These are phyloP conservation scores for Rosa persica DNA, from an alignment of 306 rosid genomes.

Conservation along the genomic window DNA sequence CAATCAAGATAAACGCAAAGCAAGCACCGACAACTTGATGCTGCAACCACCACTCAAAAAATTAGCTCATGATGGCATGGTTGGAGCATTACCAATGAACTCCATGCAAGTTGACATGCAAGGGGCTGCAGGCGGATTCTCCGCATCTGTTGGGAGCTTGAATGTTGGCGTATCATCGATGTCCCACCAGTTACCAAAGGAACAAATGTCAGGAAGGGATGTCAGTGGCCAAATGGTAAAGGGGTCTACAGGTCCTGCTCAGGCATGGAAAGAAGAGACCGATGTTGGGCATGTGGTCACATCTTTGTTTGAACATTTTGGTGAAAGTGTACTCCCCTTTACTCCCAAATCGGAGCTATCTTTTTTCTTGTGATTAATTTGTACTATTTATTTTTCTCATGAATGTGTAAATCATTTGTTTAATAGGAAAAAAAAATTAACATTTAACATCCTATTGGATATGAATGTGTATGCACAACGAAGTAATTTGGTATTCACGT, in stretches of 20 bases:
- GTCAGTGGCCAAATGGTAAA: constrained; percentile 43
- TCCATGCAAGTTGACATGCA: constrained; percentile 72
- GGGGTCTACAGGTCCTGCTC: constrained; percentile 57
- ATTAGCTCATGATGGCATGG: constrained; percentile 55
- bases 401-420: constrained; percentile 12
- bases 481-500: background rate
- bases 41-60: constrained; percentile 75
- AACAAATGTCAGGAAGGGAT: constrained; percentile 41
- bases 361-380: constrained; percentile 57
- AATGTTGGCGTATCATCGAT: constrained; percentile 28
- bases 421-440: background rate
- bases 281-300: constrained; percentile 67
- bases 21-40: constrained; percentile 61
- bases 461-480: background rate
- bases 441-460: background rate
- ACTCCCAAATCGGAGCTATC: constrained; percentile 61
- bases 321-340: constrained; percentile 61
- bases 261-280: constrained; percentile 87
- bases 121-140: constrained; percentile 55
- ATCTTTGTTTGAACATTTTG: constrained; percentile 60
- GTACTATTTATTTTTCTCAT: constrained; percentile 15
- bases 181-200: constrained; percentile 49
- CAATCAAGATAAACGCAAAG: constrained; percentile 72
- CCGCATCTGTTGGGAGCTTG: constrained; percentile 47
- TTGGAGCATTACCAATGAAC: constrained; percentile 65